Evolutionary conservation across 805 yeast species (phyloP).

Genomic region (Saturnispora hagleri): DNA sequence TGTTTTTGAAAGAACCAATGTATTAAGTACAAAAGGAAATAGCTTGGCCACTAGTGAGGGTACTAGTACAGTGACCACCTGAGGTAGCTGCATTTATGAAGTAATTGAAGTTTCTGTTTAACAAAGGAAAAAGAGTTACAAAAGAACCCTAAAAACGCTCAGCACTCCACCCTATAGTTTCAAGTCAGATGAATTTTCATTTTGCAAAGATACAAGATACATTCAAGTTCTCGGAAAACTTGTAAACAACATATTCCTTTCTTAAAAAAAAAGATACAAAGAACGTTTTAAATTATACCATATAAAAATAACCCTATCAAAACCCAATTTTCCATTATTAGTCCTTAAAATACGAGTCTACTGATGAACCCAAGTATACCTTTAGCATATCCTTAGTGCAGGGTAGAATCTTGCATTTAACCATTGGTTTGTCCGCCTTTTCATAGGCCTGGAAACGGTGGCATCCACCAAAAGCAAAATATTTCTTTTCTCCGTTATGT

Average conservation of each 20-base stretch:
- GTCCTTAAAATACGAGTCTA: slow-evolving; percentile 38
- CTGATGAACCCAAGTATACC: slow-evolving; percentile 64
- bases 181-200: not conserved
- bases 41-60: not conserved
- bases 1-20: not conserved
- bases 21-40: slow-evolving; percentile 2
- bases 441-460: slow-evolving; percentile 87
- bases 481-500: slow-evolving; percentile 50
- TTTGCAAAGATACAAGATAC: no score
- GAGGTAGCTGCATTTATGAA: not conserved
- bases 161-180: not conserved
- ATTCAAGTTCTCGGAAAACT: no score
- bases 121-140: not conserved
- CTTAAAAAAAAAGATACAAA: not conserved
- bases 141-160: not conserved
- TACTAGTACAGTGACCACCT: not conserved
- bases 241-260: no score
- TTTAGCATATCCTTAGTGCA: slow-evolving; percentile 60
- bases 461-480: slow-evolving; percentile 87
- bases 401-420: slow-evolving; percentile 65
- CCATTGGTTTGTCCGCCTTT: slow-evolving; percentile 37
- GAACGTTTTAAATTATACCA: not conserved
- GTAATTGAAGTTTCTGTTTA: not conserved
- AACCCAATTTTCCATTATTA: not conserved
- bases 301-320: not conserved